Evolutionary conservation across 1,139 yeast genomes (phyloP).

Genomic region (Saccharomyces hybrid): DNA sequence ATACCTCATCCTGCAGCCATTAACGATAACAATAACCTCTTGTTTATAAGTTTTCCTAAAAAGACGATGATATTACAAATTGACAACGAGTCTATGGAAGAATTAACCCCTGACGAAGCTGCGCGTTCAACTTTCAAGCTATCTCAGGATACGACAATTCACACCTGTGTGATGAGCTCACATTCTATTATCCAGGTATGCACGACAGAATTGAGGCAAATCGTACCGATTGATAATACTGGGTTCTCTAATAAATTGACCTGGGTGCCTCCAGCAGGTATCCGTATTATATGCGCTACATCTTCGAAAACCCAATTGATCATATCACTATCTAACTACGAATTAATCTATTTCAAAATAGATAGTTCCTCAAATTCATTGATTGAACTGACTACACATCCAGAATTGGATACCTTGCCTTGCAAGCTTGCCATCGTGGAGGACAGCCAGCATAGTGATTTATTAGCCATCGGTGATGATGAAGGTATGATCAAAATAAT

Average conservation of each 20-base stretch:
- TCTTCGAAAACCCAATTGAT: slow-evolving; percentile 63
- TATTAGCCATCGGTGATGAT: slow-evolving; percentile 61
- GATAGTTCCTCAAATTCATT: slow-evolving; percentile 50
- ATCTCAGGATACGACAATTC: slow-evolving; percentile 52
- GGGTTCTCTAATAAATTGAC: slow-evolving; percentile 35
- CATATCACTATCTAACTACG: slow-evolving; percentile 64
- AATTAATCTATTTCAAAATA: slow-evolving; percentile 75
- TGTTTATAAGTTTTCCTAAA: slow-evolving; percentile 29
- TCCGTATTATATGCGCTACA: slow-evolving; percentile 51
- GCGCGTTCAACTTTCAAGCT: slow-evolving; percentile 41
- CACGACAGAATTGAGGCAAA: slow-evolving; percentile 62
- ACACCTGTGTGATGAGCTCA: slow-evolving; percentile 62
- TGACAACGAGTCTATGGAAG: slow-evolving; percentile 51
- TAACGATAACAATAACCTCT: slow-evolving; percentile 23
- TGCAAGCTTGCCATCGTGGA: slow-evolving; percentile 48
- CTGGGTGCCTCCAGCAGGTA: slow-evolving; percentile 85
- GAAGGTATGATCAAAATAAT: slow-evolving; percentile 67
- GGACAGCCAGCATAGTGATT: slow-evolving; percentile 34
- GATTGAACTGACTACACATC: slow-evolving; percentile 59
- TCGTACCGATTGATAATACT: slow-evolving; percentile 34
- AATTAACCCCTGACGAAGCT: slow-evolving; percentile 58
- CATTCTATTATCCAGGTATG: slow-evolving; percentile 66
- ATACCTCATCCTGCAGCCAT: slow-evolving; percentile 5
- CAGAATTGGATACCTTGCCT: slow-evolving; percentile 49
- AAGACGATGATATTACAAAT: slow-evolving; percentile 19